These are phyloP conservation scores for Podaxis rugospora DNA, from an alignment of 768 basidiomycete genomes.

Conservation along the genomic window DNA sequence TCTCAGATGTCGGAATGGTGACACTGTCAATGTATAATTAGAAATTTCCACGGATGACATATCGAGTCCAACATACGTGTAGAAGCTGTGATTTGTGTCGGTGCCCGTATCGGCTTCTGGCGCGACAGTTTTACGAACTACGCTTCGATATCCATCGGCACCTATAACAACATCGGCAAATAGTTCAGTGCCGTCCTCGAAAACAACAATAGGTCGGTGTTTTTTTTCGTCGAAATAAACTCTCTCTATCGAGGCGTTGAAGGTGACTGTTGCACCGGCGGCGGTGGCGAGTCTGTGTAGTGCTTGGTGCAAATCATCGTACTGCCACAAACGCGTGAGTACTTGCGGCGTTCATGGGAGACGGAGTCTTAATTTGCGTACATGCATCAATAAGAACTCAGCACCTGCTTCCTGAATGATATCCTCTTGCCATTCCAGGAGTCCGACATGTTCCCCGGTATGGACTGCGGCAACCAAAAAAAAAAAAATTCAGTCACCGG, in stretches of 20 bases:
- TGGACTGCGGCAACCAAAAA: slow-evolving; percentile 29
- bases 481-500: background rate
- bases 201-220: slow-evolving; percentile 20
- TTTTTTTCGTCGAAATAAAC: slow-evolving; percentile 25
- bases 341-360: background rate
- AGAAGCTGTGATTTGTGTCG: slow-evolving; percentile 27
- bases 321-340: slow-evolving; percentile 23
- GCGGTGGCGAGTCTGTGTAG: slow-evolving; percentile 37
- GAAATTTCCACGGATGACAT: background rate
- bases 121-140: slow-evolving; percentile 32
- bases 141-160: slow-evolving; percentile 43
- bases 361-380: slow-evolving; percentile 20
- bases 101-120: slow-evolving; percentile 24
- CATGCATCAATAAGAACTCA: slow-evolving; percentile 46
- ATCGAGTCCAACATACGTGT: slow-evolving; percentile 28
- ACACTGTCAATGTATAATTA: slow-evolving; percentile 21
- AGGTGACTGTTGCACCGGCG: slow-evolving; percentile 35
- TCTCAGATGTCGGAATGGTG: slow-evolving; percentile 24
- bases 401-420: slow-evolving; percentile 45
- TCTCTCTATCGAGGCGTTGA: slow-evolving; percentile 23
- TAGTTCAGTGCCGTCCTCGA: slow-evolving; percentile 31
- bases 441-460: slow-evolving; percentile 36
- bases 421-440: slow-evolving; percentile 45
- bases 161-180: slow-evolving; percentile 45
- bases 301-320: slow-evolving; percentile 40